Evolutionary conservation across 495 filamentous ascomycete species (phyloP).

Genomic region (Bacidia gigantensis): DNA sequence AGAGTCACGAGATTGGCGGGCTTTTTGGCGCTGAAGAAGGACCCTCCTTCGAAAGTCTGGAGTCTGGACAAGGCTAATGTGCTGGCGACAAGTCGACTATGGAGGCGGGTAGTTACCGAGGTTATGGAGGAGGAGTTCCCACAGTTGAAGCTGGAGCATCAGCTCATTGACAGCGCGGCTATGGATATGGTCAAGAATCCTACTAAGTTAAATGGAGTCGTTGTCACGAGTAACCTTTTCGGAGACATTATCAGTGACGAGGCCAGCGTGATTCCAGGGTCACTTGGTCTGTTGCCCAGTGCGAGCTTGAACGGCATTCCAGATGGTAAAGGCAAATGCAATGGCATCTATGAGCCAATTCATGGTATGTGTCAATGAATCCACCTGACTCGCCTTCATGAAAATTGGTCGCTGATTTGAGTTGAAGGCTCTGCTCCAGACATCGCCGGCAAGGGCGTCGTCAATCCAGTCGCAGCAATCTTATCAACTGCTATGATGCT

Average conservation of each 20-base stretch:
- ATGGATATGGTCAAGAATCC: conserved; percentile 98
- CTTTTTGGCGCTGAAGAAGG: conserved; percentile 62
- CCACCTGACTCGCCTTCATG: background rate
- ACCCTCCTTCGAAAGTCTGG: conserved; percentile 74
- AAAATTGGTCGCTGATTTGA: too few relatives aligned
- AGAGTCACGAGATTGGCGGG: conserved; percentile 74
- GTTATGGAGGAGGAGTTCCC: conserved; percentile 76
- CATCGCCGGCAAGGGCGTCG: conserved; percentile 77
- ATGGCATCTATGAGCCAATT: conserved; percentile 92
- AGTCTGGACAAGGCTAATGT: conserved; percentile 97
- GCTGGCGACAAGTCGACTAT: conserved; percentile 75
- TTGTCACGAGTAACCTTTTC: conserved; percentile 90
- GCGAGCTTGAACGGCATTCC: conserved; percentile 80
- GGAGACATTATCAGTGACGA: conserved; percentile 96
- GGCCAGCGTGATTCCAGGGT: conserved; percentile 89
- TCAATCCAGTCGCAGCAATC: conserved; percentile 51
- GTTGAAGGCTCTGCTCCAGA: conserved; percentile 48
- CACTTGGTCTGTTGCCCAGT: conserved; percentile 77
- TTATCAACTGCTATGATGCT: conserved; percentile 77
- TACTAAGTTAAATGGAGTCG: conserved; percentile 74
- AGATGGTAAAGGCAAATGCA: conserved; percentile 39
- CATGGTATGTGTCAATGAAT: conserved; percentile 54
- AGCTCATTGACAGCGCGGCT: conserved; percentile 88
- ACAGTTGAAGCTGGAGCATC: conserved; percentile 68
- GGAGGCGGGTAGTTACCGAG: conserved; percentile 78